Base-by-base conservation (phyloP, 768 basidiomycete genomes). In the Gymnopilus junonius region DNA sequence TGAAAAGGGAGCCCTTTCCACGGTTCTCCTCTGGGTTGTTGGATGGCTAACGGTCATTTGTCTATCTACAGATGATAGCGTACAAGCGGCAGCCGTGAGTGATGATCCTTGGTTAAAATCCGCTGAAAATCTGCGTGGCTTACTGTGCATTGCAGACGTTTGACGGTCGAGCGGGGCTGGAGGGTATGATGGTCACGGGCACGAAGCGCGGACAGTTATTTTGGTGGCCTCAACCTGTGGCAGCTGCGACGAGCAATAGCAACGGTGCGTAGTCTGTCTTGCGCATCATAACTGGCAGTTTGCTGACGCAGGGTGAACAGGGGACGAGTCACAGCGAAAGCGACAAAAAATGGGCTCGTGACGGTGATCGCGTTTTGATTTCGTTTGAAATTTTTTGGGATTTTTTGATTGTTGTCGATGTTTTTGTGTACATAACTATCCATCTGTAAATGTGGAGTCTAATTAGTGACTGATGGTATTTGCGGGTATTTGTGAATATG, bases 151-250 rank as follows among this genome's bases (percentile, higher is more conserved):
- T 58, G 25, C 56, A 83, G 87, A 78, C 79, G 55, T 85, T 81
- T 71, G 83, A 87, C 70, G 83, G 83, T 11, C 70, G 74, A 40
- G 67, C 71, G 7, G 73, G 74, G 20, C 69, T 75, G 23, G 76
- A 77, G 25, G 79, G 83, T 12, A 80, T 79, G 65, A 77, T 89
- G 51, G 71, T 89, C 11, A 87, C 85, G 14, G 87, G 86, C 10
- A 88, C 88, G 27, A 83, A 79, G 67, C 69, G 78, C 17, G 88
- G 88, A 1, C 74, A 78, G 34, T 70, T 89, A 42, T 79, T 78
- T 23, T 89, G 88, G 88, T 89, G 87, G 87, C 78, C 80, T 21
- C 78, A 79, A 61, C 83, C 82, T 53, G 73, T 76, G 23, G 74
- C 77, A 7, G 75, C 74, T 15, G 65, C 72, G 12, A 31, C 57